Percentiles rank a stretch among this genome's conserved stretches.
Evolutionary conservation across 2,329 filamentous ascomycete genomes (phyloP).

Genomic region (Elsinoe ampelina): DNA sequence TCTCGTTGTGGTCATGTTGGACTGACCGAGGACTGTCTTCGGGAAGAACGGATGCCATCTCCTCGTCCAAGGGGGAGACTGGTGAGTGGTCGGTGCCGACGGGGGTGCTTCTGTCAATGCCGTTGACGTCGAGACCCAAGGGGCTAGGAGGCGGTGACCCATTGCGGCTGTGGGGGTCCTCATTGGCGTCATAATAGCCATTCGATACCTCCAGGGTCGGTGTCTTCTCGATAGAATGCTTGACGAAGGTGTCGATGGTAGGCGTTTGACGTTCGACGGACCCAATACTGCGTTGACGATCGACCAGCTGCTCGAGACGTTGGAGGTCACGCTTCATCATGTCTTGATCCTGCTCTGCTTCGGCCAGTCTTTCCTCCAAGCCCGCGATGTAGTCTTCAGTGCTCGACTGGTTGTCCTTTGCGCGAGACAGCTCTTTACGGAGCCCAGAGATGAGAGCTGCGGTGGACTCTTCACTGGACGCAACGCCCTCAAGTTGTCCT

Average conservation of each 20-base stretch:
- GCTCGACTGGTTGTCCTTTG: conserved; percentile 80
- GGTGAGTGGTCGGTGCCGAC: conserved; percentile 2
- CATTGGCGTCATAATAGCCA: background rate
- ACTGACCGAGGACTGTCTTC: conserved; percentile 7
- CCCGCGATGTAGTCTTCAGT: conserved; percentile 97
- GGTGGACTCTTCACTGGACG: conserved; percentile 87
- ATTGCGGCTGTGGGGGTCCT: background rate
- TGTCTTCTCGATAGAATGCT: background rate
- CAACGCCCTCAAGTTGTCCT: conserved; percentile 78
- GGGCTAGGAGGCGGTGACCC: background rate
- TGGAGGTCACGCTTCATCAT: conserved; percentile 96
- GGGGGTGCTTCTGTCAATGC: background rate
- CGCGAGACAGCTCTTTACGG: conserved; percentile 79
- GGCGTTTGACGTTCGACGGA: conserved; percentile 10
- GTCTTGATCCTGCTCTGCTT: conserved; percentile 91
- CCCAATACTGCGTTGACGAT: conserved; percentile 87
- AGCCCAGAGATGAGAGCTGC: conserved; percentile 75
- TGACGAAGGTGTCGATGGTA: background rate
- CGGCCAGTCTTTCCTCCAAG: conserved; percentile 85
- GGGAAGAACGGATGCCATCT: background rate
- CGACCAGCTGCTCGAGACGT: conserved; percentile 85
- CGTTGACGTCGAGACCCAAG: background rate
- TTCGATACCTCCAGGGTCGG: background rate
- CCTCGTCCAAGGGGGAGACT: conserved; percentile 3
- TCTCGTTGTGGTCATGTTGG: conserved; percentile 2